Evolutionary conservation across 768 basidiomycete genomes (phyloP).

Genomic region (Ramaria rubella): DNA sequence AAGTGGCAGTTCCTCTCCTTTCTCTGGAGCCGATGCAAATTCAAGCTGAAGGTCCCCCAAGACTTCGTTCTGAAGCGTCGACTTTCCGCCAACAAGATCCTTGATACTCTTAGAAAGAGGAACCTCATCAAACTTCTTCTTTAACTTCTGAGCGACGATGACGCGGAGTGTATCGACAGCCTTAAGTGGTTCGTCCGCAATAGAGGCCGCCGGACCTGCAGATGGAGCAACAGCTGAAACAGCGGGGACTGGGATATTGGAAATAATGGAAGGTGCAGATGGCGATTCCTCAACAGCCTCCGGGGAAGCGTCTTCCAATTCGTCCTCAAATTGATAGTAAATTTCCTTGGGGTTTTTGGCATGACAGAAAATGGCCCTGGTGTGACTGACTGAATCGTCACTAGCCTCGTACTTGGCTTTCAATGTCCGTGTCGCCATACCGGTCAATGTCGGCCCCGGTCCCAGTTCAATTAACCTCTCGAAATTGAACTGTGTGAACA

Average conservation of each 20-base stretch:
- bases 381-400: conserved; percentile 78
- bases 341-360: conserved; percentile 96
- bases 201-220: conserved; percentile 57
- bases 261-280: conserved; percentile 31
- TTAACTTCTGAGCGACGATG: conserved; percentile 96
- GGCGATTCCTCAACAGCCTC: conserved; percentile 33
- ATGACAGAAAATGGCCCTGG: conserved; percentile 81
- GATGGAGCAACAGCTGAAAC: conserved; percentile 39
- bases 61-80: conserved; percentile 97
- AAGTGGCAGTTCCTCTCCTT: conserved; percentile 94
- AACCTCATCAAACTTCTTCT: conserved; percentile 88
- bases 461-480: conserved; percentile 95
- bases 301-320: conserved; percentile 36
- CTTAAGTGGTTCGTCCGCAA: conserved; percentile 90
- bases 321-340: conserved; percentile 97
- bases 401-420: conserved; percentile 89
- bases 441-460: conserved; percentile 92
- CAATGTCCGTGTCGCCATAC: conserved; percentile 86
- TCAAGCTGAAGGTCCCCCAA: conserved; percentile 94
- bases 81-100: conserved; percentile 97
- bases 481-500: conserved; percentile 81
- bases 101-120: conserved; percentile 93
- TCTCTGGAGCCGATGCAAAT: conserved; percentile 92
- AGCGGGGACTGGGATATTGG: conserved; percentile 34
- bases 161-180: conserved; percentile 80